Evolutionary conservation across 164 flowering plant species (phyloP), one percentile per base, ranked within the genome.

Genomic region (Litsea cubeba): DNA sequence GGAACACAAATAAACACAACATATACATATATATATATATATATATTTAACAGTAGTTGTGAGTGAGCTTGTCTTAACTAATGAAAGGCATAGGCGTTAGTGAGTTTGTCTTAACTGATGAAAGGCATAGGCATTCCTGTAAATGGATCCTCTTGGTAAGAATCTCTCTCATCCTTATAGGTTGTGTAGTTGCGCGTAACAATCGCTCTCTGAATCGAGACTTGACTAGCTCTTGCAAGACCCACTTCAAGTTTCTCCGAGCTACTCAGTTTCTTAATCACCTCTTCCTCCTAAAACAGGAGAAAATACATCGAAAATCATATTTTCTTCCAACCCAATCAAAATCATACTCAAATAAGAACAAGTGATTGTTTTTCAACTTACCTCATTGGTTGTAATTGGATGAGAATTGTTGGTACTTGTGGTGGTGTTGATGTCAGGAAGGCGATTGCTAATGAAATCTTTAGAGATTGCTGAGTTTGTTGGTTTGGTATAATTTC

Each of bases 91-190:
- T n/a, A n/a, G n/a, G n/a, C n/a, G n/a, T n/a, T n/a, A n/a, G n/a
- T n/a, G 26, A 25, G 26, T 25, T 25, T 25, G 26, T 25, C 26
- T 65, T 65, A 63, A 91, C 96, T 71, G 91, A 76, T 81, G 79
- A 76, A 91, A 91, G 63, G 88, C 86, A 62, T 65, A 35, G 35
- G 90, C 80, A 64, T 89, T 89, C 12, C 83, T 89, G 62, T 89
- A 91, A 20, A 91, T 76, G 24, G 20, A 62, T 35, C 73, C 75
- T 28, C 50, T 50, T 12, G 79, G 79, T 15, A 76, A 28, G 46
- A 64, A 73, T 1, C 22, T 12, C 35, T 12, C 35, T 50, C 30
- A 1, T 23, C 24, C 18, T 50, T 46, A 2, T 50, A 5, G 14
- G 58, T 49, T 14, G 60, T 73, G 60, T 11, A 46, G 60, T 40